Percentiles rank a stretch among this genome's conserved stretches.
Conservation (phyloP, 164 flowering plant species). For the Umbilicus rupestris region DNA sequence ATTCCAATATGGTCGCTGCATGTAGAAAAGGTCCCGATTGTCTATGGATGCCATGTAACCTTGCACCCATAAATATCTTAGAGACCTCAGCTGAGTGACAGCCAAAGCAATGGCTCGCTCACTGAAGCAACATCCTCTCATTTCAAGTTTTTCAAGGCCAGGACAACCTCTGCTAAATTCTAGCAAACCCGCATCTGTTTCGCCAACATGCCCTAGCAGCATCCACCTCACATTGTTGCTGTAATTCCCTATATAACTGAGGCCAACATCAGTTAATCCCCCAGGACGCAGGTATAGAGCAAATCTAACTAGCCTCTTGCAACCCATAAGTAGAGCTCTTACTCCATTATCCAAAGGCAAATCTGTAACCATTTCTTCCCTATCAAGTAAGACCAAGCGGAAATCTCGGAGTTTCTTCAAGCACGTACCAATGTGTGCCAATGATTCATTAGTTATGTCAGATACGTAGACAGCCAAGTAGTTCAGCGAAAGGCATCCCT, state of each 20-base stretch:
- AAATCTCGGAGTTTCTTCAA: constrained; percentile 71
- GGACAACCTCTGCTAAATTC: constrained; percentile 85
- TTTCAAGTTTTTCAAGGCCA: constrained; percentile 68
- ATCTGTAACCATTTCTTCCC: constrained; percentile 61
- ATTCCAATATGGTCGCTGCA: constrained; percentile 86
- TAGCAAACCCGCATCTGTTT: constrained; percentile 62
- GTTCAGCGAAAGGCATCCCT: constrained; percentile 69
- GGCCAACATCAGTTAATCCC: constrained; percentile 77
- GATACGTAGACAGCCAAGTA: constrained; percentile 86
- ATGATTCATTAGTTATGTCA: constrained; percentile 66
- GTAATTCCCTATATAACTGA: constrained; percentile 64
- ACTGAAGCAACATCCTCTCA: constrained; percentile 83
- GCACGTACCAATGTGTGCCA: constrained; percentile 50
- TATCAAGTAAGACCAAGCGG: constrained; percentile 77
- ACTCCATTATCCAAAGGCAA: constrained; percentile 93
- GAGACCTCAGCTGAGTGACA: constrained; percentile 41
- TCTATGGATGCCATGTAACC: constrained; percentile 47
- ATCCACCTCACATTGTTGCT: constrained; percentile 78
- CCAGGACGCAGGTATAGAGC: constrained; percentile 78
- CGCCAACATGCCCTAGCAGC: constrained; percentile 81
- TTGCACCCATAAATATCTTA: constrained; percentile 91
- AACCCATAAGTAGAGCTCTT: constrained; percentile 64
- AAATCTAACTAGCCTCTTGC: constrained; percentile 62
- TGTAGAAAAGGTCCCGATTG: constrained; percentile 48
- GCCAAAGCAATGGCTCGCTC: constrained; percentile 64